Percentiles rank a stretch among this genome's conserved stretches.
These are phyloP conservation scores for Colletotrichum neosansevieriae DNA, from an alignment of 2,329 filamentous ascomycete genomes.

Conservation along the genomic window DNA sequence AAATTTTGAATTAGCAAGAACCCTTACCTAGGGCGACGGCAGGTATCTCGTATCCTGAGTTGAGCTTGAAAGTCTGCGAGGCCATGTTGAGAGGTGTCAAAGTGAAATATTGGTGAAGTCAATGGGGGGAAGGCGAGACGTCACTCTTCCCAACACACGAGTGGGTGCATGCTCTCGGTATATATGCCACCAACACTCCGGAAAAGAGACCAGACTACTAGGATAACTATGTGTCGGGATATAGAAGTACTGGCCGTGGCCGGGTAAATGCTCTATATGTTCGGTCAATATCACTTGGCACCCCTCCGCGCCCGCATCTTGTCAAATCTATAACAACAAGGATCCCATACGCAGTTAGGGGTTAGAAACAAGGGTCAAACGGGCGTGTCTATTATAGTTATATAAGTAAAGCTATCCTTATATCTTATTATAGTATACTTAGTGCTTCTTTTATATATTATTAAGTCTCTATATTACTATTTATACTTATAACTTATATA, in stretches of 20 bases:
- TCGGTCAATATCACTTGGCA: neutral
- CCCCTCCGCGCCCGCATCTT: neutral
- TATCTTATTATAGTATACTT: too few relatives aligned
- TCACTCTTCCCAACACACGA: neutral
- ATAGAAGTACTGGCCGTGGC: neutral
- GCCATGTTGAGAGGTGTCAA: constrained; percentile 55
- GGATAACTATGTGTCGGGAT: constrained; percentile 17
- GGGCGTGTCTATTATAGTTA: too few relatives aligned
- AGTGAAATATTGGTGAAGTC: neutral
- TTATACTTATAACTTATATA: too few relatives aligned
- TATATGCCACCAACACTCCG: constrained; percentile 28
- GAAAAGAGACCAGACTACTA: constrained; percentile 3
- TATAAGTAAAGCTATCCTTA: too few relatives aligned
- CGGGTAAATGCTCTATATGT: constrained; percentile 28
- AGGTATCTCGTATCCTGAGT: constrained; percentile 73
- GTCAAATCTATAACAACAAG: too few relatives aligned
- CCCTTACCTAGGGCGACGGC: constrained; percentile 70
- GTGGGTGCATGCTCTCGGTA: constrained; percentile 17
- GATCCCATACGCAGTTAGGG: too few relatives aligned
- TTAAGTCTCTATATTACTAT: too few relatives aligned
- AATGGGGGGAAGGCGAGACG: neutral
- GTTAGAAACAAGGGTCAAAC: too few relatives aligned
- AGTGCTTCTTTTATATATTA: too few relatives aligned
- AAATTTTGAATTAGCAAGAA: too few relatives aligned
- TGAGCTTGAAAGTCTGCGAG: constrained; percentile 70